A percentile compares a stretch with the other conserved stretches of the same genome.
These are phyloP conservation scores for Diaporthe sp. DNA, from an alignment of 2,329 filamentous ascomycete species.

Conservation along the genomic window DNA sequence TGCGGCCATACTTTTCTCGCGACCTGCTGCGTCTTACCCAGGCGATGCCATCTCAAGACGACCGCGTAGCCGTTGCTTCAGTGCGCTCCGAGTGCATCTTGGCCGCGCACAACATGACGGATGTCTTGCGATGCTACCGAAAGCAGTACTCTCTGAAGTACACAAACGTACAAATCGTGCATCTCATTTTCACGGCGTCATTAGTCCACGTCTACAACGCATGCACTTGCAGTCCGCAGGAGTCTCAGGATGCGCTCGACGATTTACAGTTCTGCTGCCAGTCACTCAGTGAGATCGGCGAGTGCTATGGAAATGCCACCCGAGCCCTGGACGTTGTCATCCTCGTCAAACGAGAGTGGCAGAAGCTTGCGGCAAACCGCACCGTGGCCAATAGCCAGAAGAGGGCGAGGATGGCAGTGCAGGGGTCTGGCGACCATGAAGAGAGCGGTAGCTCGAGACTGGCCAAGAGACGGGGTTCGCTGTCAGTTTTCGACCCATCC, in stretches of 20 bases:
- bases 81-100: background rate
- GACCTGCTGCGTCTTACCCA: background rate
- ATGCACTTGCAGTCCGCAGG: background rate
- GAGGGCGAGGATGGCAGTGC: background rate
- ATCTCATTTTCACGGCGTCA: background rate
- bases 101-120: background rate
- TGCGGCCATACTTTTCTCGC: conserved; percentile 11
- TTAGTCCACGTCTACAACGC: conserved; percentile 1
- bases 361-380: background rate
- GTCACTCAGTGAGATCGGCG: background rate
- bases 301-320: conserved; percentile 3
- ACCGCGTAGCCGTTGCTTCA: background rate
- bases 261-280: background rate
- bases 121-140: background rate
- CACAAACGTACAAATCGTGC: background rate
- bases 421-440: background rate
- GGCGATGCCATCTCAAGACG: background rate
- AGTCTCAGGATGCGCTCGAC: background rate
- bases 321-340: background rate
- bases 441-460: background rate
- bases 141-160: background rate
- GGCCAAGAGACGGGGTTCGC: background rate
- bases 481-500: background rate
- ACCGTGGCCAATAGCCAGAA: background rate
- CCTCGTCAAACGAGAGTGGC: conserved; percentile 14